A percentile compares a stretch with the other conserved stretches of the same genome.
Evolutionary conservation across 352 stramenopile genomes (phyloP).

Genomic region (Phytophthora tentaculata): DNA sequence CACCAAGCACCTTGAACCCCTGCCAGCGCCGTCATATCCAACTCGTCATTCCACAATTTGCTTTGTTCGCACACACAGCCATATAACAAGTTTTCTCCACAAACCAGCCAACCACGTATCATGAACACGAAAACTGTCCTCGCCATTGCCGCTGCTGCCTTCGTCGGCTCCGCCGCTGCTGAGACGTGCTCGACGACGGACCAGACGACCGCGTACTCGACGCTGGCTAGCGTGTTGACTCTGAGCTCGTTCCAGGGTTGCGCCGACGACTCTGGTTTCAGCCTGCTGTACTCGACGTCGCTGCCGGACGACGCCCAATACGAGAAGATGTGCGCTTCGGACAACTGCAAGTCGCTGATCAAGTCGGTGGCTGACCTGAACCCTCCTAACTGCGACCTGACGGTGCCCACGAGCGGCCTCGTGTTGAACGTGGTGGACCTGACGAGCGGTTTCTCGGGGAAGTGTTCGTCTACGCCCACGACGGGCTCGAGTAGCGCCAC

Average conservation of each 20-base stretch:
- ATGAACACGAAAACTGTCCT: constrained; percentile 33
- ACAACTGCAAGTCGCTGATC: constrained; percentile 34
- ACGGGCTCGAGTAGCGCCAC: too few relatives aligned
- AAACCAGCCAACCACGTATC: constrained; percentile 3
- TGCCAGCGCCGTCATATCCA: too few relatives aligned
- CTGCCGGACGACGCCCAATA: constrained; percentile 31
- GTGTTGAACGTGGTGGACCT: neutral
- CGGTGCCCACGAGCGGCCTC: neutral
- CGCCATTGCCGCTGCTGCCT: constrained; percentile 18
- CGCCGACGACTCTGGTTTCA: constrained; percentile 32
- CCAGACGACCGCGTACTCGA: constrained; percentile 28
- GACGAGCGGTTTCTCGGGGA: neutral
- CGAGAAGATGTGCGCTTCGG: constrained; percentile 32
- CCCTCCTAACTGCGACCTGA: neutral
- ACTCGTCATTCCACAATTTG: neutral
- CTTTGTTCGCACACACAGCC: constrained; percentile 1
- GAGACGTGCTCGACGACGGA: constrained; percentile 27
- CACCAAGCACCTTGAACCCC: neutral
- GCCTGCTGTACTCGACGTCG: constrained; percentile 30
- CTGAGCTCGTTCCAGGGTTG: constrained; percentile 30
- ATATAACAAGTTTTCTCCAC: constrained; percentile 5
- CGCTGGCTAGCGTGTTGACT: constrained; percentile 28
- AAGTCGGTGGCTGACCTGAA: neutral
- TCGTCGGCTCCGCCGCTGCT: constrained; percentile 19
- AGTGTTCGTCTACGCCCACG: too few relatives aligned